Evolutionary conservation across 768 basidiomycete species (phyloP).

Genomic region (Scleroderma bovista): DNA sequence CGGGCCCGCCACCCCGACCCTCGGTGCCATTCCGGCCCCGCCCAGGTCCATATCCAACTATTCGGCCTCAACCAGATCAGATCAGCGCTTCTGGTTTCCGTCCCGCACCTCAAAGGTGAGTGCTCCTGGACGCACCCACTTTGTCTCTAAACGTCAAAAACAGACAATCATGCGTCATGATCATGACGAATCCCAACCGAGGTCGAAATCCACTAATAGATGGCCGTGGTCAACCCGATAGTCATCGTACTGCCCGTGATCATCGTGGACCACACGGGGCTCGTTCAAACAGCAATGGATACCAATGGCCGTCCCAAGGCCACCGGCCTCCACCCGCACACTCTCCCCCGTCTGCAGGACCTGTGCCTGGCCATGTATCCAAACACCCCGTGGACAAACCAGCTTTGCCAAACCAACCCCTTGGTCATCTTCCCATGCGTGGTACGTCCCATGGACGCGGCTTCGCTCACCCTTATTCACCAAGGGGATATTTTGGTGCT

Average conservation of each 20-base stretch:
- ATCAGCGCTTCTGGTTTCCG: constrained; percentile 59
- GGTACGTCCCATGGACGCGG: constrained; percentile 27
- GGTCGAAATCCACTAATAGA: constrained; percentile 27
- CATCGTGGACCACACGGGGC: background rate
- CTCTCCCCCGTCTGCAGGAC: background rate
- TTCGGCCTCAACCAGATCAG: constrained; percentile 53
- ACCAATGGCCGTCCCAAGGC: constrained; percentile 1
- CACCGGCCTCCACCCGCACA: background rate
- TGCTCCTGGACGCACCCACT: background rate
- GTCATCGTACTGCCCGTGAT: background rate
- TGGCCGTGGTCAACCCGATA: constrained; percentile 6
- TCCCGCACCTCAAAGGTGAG: constrained; percentile 36
- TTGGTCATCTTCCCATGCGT: constrained; percentile 17
- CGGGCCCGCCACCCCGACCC: constrained; percentile 42
- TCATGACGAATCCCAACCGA: constrained; percentile 73
- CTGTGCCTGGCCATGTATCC: background rate
- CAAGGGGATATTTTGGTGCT: constrained; percentile 20
- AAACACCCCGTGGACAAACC: background rate
- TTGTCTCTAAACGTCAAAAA: background rate
- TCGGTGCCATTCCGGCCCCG: constrained; percentile 59
- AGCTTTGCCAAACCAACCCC: background rate
- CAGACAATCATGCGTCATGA: constrained; percentile 45
- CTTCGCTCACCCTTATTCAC: constrained; percentile 11
- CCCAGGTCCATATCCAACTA: constrained; percentile 57
- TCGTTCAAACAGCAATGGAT: background rate